Percentiles rank a stretch among this genome's conserved stretches.
phyloP scores from a whole-genome alignment of 495 filamentous ascomycete genomes.

The Tetracladium marchalianum region DNA sequence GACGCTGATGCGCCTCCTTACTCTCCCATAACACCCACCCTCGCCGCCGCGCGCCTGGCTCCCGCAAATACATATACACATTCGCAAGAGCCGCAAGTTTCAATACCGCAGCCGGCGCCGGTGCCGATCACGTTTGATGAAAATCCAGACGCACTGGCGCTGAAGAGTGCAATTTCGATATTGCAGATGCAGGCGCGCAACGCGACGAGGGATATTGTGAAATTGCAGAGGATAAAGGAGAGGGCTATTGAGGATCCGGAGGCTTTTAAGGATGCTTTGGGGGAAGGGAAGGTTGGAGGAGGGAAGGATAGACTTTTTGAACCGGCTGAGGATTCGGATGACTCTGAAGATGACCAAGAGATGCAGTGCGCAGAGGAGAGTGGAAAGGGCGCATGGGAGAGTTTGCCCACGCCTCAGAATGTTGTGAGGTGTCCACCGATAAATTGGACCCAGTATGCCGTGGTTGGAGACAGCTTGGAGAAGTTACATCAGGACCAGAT shows the following conservation, averaged over 20 bases:
- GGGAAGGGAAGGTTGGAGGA: slow-evolving; percentile 39
- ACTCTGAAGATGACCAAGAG: slow-evolving; percentile 31
- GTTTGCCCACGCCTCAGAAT: slow-evolving; percentile 69
- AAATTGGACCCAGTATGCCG: slow-evolving; percentile 84
- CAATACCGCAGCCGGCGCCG: slow-evolving; percentile 40
- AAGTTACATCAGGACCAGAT: slow-evolving; percentile 74
- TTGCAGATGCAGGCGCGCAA: slow-evolving; percentile 75
- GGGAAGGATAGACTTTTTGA: slow-evolving; percentile 12
- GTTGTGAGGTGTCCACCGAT: slow-evolving; percentile 75
- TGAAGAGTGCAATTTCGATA: slow-evolving; percentile 69
- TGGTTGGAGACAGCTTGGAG: slow-evolving; percentile 71
- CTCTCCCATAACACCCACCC: slow-evolving; percentile 17
- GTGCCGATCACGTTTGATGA: slow-evolving; percentile 63
- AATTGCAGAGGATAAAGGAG: slow-evolving; percentile 51
- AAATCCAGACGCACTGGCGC: slow-evolving; percentile 77
- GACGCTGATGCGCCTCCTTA: slow-evolving; percentile 5
- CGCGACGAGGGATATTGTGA: slow-evolving; percentile 57
- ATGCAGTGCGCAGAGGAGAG: neutral
- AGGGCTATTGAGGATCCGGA: slow-evolving; percentile 58
- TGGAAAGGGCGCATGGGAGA: slow-evolving; percentile 24
- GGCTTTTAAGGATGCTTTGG: slow-evolving; percentile 54
- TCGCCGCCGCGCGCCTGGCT: slow-evolving; percentile 13
- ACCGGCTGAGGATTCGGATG: slow-evolving; percentile 22
- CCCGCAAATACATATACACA: slow-evolving; percentile 24
- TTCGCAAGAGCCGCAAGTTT: slow-evolving; percentile 26